A percentile compares a stretch with the other conserved stretches of the same genome.
These are phyloP conservation scores for Fusarium domesticum DNA, from an alignment of 2,329 filamentous ascomycete genomes.

Conservation along the genomic window DNA sequence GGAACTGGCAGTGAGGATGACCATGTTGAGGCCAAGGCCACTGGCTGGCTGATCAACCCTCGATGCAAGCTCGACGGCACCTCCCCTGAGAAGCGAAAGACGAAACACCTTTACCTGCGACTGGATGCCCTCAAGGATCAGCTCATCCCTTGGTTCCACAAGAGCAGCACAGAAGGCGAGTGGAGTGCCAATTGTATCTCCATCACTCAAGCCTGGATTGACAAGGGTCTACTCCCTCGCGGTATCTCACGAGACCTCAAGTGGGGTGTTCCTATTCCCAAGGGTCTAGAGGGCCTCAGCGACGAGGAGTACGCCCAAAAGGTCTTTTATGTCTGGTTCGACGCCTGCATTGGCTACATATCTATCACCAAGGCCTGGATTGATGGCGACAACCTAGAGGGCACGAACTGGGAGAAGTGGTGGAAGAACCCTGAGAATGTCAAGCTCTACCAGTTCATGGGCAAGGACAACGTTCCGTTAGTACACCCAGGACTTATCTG, in stretches of 20 bases:
- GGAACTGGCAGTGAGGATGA: conserved; percentile 31
- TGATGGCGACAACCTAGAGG: conserved; percentile 42
- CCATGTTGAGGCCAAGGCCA: conserved; percentile 36
- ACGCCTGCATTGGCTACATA: conserved; percentile 91
- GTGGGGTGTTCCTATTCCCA: conserved; percentile 69
- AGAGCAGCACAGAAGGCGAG: conserved; percentile 68
- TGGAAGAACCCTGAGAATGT: conserved; percentile 90
- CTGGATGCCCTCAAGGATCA: conserved; percentile 78
- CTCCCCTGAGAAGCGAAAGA: conserved; percentile 73
- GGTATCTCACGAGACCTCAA: conserved; percentile 91
- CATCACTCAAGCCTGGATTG: conserved; percentile 79
- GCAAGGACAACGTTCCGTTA: conserved; percentile 63
- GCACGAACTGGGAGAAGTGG: conserved; percentile 84
- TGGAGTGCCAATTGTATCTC: conserved; percentile 74
- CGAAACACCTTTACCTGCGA: conserved; percentile 87
- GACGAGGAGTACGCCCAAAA: conserved; percentile 55
- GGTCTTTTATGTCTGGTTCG: conserved; percentile 93
- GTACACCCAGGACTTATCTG: conserved; percentile 34
- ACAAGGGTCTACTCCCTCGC: conserved; percentile 78
- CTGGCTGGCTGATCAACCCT: conserved; percentile 68
- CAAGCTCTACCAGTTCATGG: conserved; percentile 90
- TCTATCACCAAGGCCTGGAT: conserved; percentile 93
- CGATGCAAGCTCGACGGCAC: conserved; percentile 88
- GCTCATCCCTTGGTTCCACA: conserved; percentile 74
- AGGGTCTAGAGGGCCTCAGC: conserved; percentile 45